Evolutionary conservation across 2,329 filamentous ascomycete species (phyloP).

Genomic region (Diaporthe longicolla): DNA sequence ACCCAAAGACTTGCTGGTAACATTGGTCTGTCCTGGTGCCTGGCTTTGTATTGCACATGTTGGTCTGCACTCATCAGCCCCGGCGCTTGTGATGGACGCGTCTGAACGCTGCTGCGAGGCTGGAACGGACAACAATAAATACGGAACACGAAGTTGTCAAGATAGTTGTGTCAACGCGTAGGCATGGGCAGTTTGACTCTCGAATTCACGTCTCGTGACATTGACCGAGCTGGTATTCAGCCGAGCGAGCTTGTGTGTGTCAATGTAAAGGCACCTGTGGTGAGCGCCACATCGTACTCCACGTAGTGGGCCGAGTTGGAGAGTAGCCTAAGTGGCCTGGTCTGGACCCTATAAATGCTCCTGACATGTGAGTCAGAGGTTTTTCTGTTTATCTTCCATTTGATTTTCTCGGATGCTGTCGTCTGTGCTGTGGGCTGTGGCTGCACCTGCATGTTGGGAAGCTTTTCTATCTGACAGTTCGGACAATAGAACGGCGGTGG

Average conservation of each 20-base stretch:
- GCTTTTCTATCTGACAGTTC: neutral
- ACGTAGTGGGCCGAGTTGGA: neutral
- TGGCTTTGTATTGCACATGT: neutral
- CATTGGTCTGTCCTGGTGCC: too few relatives aligned
- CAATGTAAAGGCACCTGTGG: neutral
- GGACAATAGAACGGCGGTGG: neutral
- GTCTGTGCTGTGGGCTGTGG: neutral
- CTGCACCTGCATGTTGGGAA: neutral
- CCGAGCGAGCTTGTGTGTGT: neutral
- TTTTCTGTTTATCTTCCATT: neutral
- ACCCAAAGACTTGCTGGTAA: neutral
- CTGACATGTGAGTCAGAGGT: neutral
- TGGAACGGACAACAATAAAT: conserved; percentile 2
- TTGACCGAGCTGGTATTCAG: neutral
- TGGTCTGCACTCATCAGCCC: neutral
- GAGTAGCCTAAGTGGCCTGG: neutral
- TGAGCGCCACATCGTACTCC: neutral
- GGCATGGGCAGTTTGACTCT: neutral
- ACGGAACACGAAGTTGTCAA: too few relatives aligned
- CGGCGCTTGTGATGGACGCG: neutral
- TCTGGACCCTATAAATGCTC: neutral
- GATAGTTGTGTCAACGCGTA: neutral
- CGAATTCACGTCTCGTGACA: neutral
- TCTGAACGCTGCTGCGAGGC: neutral
- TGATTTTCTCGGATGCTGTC: neutral